phyloP scores from a whole-genome alignment of 805 yeast species.

The Lipomyces orientalis region DNA sequence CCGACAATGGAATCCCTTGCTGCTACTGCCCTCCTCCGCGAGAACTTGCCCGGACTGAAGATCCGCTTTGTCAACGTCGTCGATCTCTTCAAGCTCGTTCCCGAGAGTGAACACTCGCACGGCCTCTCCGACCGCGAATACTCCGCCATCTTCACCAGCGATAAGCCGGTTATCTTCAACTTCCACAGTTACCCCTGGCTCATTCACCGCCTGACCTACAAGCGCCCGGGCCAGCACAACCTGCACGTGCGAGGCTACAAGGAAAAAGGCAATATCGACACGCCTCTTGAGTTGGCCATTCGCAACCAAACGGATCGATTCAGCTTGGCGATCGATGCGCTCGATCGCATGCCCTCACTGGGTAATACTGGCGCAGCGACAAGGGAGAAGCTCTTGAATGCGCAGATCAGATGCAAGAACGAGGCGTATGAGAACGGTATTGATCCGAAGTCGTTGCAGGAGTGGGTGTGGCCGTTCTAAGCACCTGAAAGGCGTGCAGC shows the following conservation, averaged over 20 bases:
- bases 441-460: conserved; percentile 11
- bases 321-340: conserved; percentile 13
- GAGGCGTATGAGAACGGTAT: conserved; percentile 10
- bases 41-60: conserved; percentile 11
- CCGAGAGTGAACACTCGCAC: conserved; percentile 9
- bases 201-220: conserved; percentile 13
- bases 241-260: conserved; percentile 16
- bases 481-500: not conserved
- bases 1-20: conserved; percentile 16
- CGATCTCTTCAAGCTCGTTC: conserved; percentile 12
- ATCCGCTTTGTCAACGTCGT: conserved; percentile 16
- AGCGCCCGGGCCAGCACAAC: conserved; percentile 11
- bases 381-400: conserved; percentile 12
- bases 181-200: conserved; percentile 14
- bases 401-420: conserved; percentile 13
- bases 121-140: conserved; percentile 14
- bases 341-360: conserved; percentile 10
- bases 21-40: conserved; percentile 17
- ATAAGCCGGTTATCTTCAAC: conserved; percentile 12
- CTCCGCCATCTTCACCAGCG: conserved; percentile 8
- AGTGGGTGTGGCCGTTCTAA: conserved; percentile 12
- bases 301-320: conserved; percentile 14
- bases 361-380: conserved; percentile 8
- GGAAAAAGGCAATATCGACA: conserved; percentile 13
- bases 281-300: conserved; percentile 15